Evolutionary conservation across 768 basidiomycete genomes (phyloP).

Genomic region (Kwoniella shandongensis): DNA sequence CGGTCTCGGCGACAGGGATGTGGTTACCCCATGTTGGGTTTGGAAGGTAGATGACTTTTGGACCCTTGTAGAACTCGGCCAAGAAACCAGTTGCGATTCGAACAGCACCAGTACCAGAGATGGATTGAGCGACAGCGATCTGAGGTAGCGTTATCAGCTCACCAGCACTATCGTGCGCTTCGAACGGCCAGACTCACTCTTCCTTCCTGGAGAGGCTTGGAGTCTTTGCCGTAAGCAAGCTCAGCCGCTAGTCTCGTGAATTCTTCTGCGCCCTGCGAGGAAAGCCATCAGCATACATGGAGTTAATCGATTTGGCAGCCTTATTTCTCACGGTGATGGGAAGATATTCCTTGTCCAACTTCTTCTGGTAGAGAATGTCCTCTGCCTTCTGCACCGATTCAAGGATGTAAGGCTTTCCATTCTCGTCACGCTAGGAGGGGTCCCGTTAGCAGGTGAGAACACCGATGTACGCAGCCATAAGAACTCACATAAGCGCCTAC

Average conservation of each 20-base stretch:
- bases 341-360: conserved; percentile 92
- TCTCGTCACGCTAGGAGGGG: conserved; percentile 66
- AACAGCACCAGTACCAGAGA: conserved; percentile 96
- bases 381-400: conserved; percentile 78
- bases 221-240: conserved; percentile 81
- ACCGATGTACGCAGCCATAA: background rate
- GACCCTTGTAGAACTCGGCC: conserved; percentile 73
- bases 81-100: conserved; percentile 92
- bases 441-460: background rate
- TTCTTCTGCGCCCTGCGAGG: conserved; percentile 64
- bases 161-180: background rate
- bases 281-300: background rate
- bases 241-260: conserved; percentile 83
- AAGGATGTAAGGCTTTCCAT: conserved; percentile 93
- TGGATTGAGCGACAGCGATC: conserved; percentile 86
- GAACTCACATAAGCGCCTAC: conserved; percentile 47
- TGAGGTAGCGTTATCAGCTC: conserved; percentile 45
- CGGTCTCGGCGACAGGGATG: conserved; percentile 81
- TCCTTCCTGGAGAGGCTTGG: conserved; percentile 65
- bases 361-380: conserved; percentile 63
- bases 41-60: conserved; percentile 75
- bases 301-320: background rate
- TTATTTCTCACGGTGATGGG: conserved; percentile 66
- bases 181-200: conserved; percentile 57
- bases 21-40: conserved; percentile 97